Evolutionary conservation across 1,284 basidiomycete genomes (phyloP).

Genomic region (Cutaneotrichosporon sp.): DNA sequence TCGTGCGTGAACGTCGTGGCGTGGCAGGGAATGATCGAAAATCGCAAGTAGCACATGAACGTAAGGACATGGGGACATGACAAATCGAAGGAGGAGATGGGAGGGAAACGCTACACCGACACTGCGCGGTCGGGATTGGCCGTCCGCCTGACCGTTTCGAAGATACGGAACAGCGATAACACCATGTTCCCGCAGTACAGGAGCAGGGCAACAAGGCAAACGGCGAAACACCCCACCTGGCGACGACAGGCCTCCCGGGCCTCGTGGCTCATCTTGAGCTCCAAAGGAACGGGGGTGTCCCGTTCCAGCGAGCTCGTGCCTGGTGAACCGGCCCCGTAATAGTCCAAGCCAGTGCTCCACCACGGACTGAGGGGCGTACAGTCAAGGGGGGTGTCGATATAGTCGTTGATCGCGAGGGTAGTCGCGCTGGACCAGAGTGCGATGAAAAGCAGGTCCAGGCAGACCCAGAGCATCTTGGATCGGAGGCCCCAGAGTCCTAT

Average conservation of each 20-base stretch:
- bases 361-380: slow-evolving; percentile 46
- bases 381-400: slow-evolving; percentile 54
- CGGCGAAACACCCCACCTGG: slow-evolving; percentile 46
- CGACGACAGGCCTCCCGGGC: slow-evolving; percentile 32
- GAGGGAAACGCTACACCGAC: neutral
- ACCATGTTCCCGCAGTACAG: slow-evolving; percentile 50
- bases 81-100: neutral
- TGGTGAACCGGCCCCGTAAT: too few relatives aligned
- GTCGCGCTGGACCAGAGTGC: slow-evolving; percentile 45
- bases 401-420: slow-evolving; percentile 54
- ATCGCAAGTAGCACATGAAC: too few relatives aligned
- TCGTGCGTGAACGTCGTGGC: too few relatives aligned
- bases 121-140: slow-evolving; percentile 9
- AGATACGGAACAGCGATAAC: slow-evolving; percentile 51
- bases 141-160: slow-evolving; percentile 49
- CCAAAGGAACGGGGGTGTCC: slow-evolving; percentile 4
- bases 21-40: too few relatives aligned
- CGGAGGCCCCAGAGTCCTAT: slow-evolving; percentile 55
- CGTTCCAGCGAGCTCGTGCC: neutral
- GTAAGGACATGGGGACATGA: neutral
- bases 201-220: slow-evolving; percentile 40
- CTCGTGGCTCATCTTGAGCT: neutral
- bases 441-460: slow-evolving; percentile 53
- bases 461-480: slow-evolving; percentile 51
- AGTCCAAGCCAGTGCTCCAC: slow-evolving; percentile 28